A percentile compares a stretch with the other conserved stretches of the same genome.
phyloP scores from a whole-genome alignment of 306 rosid species.

The Dalbergia oliveri region DNA sequence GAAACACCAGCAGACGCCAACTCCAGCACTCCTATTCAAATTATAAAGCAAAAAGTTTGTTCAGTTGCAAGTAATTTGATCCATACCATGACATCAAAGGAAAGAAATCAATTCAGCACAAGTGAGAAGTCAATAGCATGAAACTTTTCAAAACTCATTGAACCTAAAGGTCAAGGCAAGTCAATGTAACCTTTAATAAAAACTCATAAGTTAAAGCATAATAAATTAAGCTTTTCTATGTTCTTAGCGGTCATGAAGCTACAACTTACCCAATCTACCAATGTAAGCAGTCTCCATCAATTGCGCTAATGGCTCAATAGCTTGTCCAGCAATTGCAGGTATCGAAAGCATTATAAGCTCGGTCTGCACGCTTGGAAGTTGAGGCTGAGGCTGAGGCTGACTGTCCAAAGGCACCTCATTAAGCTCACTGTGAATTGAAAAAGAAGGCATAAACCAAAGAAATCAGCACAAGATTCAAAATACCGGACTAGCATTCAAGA shows the following conservation, averaged over 20 bases:
- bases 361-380: conserved; percentile 3
- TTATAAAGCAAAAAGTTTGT: background rate
- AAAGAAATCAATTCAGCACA: conserved; percentile 4
- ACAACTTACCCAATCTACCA: conserved; percentile 37
- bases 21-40: conserved; percentile 30
- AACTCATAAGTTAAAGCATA: background rate
- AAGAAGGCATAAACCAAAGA: background rate
- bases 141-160: background rate
- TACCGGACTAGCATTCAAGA: conserved; percentile 7
- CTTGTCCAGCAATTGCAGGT: conserved; percentile 37
- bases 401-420: conserved; percentile 6
- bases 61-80: background rate
- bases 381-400: background rate
- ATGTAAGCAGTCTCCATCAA: conserved; percentile 42
- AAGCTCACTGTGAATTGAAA: background rate
- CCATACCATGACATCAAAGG: background rate
- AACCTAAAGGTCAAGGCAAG: background rate
- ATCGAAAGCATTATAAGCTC: conserved; percentile 40
- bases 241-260: background rate
- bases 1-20: conserved; percentile 37
- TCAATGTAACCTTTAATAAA: background rate
- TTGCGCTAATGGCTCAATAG: conserved; percentile 42
- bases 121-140: background rate
- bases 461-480: conserved; percentile 3
- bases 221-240: background rate